phyloP scores from a whole-genome alignment of 257 asterid species.

The Solanum clarkiae region DNA sequence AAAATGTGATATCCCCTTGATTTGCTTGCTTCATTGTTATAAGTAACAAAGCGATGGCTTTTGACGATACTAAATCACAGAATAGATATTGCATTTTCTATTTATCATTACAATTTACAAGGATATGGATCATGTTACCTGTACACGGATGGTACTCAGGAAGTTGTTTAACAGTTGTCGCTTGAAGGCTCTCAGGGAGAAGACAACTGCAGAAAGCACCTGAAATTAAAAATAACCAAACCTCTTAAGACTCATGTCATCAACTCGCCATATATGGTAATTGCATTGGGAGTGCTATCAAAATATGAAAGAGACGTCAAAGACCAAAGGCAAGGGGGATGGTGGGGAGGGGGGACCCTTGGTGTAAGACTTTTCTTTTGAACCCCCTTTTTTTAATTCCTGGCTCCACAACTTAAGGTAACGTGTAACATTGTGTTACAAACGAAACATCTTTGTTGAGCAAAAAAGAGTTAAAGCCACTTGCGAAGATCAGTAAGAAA shows the following conservation, averaged over 20 bases:
- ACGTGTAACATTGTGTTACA: background rate
- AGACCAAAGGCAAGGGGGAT: background rate
- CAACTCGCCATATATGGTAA: background rate
- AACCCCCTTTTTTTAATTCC: background rate
- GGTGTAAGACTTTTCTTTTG: background rate
- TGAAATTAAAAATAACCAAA: background rate
- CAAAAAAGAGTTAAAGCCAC: background rate
- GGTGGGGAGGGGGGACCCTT: background rate
- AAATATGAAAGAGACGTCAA: background rate
- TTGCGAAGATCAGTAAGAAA: background rate
- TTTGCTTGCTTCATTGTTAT: background rate
- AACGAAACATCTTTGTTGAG: background rate
- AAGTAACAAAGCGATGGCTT: background rate
- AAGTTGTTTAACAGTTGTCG: constrained; percentile 35
- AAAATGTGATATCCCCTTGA: background rate
- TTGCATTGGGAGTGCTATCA: background rate
- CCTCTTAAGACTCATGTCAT: background rate
- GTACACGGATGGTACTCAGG: constrained; percentile 34
- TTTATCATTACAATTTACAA: background rate
- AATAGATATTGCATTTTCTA: background rate
- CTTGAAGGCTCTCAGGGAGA: constrained; percentile 49
- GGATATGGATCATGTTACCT: constrained; percentile 10
- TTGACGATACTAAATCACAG: background rate
- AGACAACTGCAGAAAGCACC: constrained; percentile 49
- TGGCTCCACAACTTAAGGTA: background rate